Evolutionary conservation across 208 protist species (phyloP).

Genomic region (Trypanosoma cruzi): DNA sequence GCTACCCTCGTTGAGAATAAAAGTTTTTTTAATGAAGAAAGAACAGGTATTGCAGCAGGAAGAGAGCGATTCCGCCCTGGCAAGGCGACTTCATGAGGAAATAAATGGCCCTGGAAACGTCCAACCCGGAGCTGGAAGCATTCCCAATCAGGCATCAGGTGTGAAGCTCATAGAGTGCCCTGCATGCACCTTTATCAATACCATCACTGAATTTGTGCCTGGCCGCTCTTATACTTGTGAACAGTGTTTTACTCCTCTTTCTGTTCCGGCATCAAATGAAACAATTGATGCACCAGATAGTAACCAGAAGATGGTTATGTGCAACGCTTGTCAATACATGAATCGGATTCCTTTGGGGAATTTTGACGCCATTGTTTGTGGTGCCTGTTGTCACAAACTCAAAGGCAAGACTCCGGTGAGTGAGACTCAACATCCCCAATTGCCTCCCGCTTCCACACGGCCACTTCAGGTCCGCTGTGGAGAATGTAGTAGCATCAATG

Average conservation of each 20-base stretch:
- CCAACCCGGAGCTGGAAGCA: background rate
- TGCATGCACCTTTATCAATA: constrained; percentile 67
- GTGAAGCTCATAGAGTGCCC: constrained; percentile 40
- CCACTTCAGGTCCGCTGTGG: constrained; percentile 76
- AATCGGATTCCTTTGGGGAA: constrained; percentile 59
- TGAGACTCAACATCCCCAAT: background rate
- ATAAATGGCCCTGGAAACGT: constrained; percentile 28
- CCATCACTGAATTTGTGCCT: constrained; percentile 35
- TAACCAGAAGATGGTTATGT: constrained; percentile 41
- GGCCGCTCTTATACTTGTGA: constrained; percentile 47
- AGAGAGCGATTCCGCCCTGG: constrained; percentile 55
- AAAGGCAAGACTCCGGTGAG: background rate
- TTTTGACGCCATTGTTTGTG: constrained; percentile 70
- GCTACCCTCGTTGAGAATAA: background rate
- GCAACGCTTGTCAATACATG: constrained; percentile 45
- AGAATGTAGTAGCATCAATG: constrained; percentile 56
- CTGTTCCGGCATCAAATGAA: constrained; percentile 8
- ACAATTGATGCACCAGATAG: background rate
- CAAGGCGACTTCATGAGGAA: constrained; percentile 63
- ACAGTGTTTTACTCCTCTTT: constrained; percentile 52
- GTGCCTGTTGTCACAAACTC: constrained; percentile 60
- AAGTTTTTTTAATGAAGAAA: constrained; percentile 2
- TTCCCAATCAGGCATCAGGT: constrained; percentile 5
- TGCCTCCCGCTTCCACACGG: constrained; percentile 8
- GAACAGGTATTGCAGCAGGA: constrained; percentile 37